A percentile compares a stretch with the other conserved stretches of the same genome.
Evolutionary conservation across 495 filamentous ascomycete species (phyloP).

Genomic region (Podospora appendiculata): DNA sequence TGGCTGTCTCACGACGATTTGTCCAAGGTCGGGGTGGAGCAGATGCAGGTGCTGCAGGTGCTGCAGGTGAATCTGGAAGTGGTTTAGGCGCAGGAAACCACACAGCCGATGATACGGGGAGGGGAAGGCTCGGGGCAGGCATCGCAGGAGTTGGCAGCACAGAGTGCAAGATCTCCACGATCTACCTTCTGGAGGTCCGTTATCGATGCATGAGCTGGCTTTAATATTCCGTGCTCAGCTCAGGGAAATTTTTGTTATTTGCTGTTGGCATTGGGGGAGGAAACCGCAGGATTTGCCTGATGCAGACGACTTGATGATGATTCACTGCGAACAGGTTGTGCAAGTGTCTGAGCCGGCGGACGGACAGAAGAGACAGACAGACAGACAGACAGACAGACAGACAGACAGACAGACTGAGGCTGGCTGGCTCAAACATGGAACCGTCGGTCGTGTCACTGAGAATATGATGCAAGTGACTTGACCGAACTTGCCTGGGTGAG

Average conservation of each 20-base stretch:
- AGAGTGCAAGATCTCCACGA: slow-evolving; percentile 20
- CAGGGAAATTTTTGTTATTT: too few species aligned
- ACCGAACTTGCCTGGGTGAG: too few species aligned
- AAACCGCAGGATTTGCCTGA: background rate
- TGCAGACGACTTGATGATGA: background rate
- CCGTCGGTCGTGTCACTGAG: too few species aligned
- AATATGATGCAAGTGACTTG: too few species aligned
- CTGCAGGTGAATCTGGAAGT: slow-evolving; percentile 18
- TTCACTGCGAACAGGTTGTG: too few species aligned
- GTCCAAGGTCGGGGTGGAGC: slow-evolving; percentile 10
- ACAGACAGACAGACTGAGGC: background rate
- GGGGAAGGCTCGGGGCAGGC: background rate
- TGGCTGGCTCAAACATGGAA: too few species aligned
- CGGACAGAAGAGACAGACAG: background rate
- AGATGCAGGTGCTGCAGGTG: slow-evolving; percentile 9
- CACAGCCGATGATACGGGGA: slow-evolving; percentile 12
- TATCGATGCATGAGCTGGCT: slow-evolving; percentile 6
- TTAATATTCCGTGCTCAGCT: background rate
- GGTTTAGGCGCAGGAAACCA: slow-evolving; percentile 13
- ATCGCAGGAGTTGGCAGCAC: background rate
- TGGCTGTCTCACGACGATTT: slow-evolving; percentile 12
- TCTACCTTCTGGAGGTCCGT: slow-evolving; percentile 6
- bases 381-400: too few species aligned
- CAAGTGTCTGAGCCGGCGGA: too few species aligned
- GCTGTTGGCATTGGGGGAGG: background rate